Conservation (phyloP, 345 rosid species). For the Noccaea caerulescens region DNA sequence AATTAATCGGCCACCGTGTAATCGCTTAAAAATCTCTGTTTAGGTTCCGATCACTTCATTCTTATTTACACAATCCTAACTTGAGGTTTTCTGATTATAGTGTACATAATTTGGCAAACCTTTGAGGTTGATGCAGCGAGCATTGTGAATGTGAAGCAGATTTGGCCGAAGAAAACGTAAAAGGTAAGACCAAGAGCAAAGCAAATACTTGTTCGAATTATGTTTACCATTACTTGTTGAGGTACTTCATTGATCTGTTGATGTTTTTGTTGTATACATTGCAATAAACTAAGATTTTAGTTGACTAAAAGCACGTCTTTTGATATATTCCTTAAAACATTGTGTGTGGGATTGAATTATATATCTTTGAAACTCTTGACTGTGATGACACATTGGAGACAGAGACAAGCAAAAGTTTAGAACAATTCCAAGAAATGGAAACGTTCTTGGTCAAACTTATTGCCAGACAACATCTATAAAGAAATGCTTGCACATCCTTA, state of each 20-base stretch:
- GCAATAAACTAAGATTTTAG: not conserved
- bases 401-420: constrained; percentile 12
- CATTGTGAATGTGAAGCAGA: too few species aligned
- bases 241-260: not conserved
- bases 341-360: not conserved
- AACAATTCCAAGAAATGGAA: constrained; percentile 16
- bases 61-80: too few species aligned
- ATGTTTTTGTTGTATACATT: not conserved
- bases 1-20: too few species aligned
- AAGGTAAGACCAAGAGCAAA: too few species aligned
- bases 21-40: too few species aligned
- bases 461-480: constrained; percentile 3
- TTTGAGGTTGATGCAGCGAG: too few species aligned
- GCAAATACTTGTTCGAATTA: too few species aligned
- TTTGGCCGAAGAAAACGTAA: too few species aligned
- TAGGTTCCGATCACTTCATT: too few species aligned
- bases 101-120: too few species aligned
- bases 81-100: too few species aligned
- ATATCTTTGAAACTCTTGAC: not conserved
- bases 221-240: not conserved
- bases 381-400: not conserved
- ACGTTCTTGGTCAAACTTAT: constrained; percentile 11
- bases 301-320: constrained; percentile 8
- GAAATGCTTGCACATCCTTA: not conserved
- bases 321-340: not conserved